Evolutionary conservation across 257 asterid genomes (phyloP).

Genomic region (Nicotiana attenuata): DNA sequence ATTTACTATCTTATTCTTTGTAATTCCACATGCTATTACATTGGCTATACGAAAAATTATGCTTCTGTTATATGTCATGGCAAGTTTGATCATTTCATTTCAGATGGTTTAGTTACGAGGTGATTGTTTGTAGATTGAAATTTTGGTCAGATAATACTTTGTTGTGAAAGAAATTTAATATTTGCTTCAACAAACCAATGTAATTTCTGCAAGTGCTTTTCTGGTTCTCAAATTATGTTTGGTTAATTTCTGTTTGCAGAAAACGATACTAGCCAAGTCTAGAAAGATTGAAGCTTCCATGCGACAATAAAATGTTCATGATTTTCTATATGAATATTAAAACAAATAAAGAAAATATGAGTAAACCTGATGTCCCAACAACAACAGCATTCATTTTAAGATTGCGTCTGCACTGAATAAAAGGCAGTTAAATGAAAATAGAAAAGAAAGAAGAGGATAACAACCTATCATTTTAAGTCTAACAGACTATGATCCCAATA

Average conservation of each 20-base stretch:
- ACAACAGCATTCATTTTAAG: too few species aligned
- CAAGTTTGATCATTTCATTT: not conserved
- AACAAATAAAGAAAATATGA: too few species aligned
- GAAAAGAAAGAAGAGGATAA: too few species aligned
- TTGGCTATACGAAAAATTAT: not conserved
- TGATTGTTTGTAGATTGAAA: not conserved
- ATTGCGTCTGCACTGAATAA: too few species aligned
- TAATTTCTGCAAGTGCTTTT: not conserved
- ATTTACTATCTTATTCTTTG: slow-evolving; percentile 1
- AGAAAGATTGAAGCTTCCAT: not conserved
- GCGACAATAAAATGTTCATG: not conserved
- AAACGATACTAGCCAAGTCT: not conserved
- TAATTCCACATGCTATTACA: not conserved
- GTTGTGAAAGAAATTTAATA: not conserved
- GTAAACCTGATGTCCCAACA: too few species aligned
- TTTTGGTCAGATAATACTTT: not conserved
- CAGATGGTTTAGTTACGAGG: not conserved
- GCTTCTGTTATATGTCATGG: not conserved
- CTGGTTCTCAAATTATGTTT: not conserved
- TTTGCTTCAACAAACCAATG: not conserved
- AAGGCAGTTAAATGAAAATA: too few species aligned
- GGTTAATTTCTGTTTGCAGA: not conserved
- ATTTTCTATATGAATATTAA: too few species aligned
- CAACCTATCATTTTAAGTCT: not conserved
- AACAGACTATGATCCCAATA: not conserved